A percentile compares a stretch with the other conserved stretches of the same genome.
phyloP scores from a whole-genome alignment of 164 flowering plant genomes.

The Tetracentron sinense region DNA sequence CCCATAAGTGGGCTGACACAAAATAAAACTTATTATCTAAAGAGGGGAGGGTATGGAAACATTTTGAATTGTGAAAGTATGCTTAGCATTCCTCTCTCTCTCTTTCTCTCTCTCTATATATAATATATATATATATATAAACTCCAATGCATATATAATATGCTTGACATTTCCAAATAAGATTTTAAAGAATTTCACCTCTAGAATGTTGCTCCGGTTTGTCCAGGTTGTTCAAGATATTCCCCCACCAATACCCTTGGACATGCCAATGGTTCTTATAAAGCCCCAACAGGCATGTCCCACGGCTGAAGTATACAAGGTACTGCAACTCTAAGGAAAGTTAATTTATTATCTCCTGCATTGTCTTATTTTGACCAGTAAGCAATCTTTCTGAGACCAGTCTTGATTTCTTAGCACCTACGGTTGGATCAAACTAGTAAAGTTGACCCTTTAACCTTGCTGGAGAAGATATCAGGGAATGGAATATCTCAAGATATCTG shows the following conservation, averaged over 20 bases:
- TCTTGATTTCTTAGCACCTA: slow-evolving; percentile 48
- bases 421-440: slow-evolving; percentile 67
- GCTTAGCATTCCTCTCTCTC: too few relatives aligned
- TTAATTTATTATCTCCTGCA: neutral
- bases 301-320: slow-evolving; percentile 97
- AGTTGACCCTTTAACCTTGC: slow-evolving; percentile 65
- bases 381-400: slow-evolving; percentile 5
- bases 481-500: slow-evolving; percentile 93
- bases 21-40: too few relatives aligned
- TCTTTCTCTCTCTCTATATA: too few relatives aligned
- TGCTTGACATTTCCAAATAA: neutral
- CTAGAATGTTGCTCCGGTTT: neutral
- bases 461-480: slow-evolving; percentile 55
- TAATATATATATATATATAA: too few relatives aligned
- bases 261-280: slow-evolving; percentile 88
- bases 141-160: too few relatives aligned
- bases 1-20: too few relatives aligned
- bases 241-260: slow-evolving; percentile 60
- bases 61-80: too few relatives aligned
- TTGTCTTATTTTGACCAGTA: neutral
- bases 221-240: slow-evolving; percentile 74
- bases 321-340: slow-evolving; percentile 17
- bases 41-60: too few relatives aligned
- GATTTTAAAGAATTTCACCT: slow-evolving; percentile 4
- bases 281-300: slow-evolving; percentile 90